Percentiles rank a stretch among this genome's conserved stretches.
phyloP scores from a whole-genome alignment of 306 rosid species.

The Betula pendula region DNA sequence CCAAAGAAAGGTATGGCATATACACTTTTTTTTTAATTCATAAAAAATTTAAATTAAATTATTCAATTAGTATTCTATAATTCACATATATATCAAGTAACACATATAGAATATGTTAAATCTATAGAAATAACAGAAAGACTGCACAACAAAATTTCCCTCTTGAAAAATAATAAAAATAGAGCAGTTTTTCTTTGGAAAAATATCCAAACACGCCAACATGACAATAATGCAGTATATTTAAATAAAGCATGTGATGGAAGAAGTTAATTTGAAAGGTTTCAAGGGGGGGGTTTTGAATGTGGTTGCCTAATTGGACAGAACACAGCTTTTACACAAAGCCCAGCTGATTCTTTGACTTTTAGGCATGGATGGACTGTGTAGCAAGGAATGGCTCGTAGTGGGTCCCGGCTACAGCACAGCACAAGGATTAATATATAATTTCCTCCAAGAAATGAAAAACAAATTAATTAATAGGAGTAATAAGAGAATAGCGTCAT shows the following conservation, averaged over 20 bases:
- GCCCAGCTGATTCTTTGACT: constrained; percentile 65
- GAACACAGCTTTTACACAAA: constrained; percentile 58
- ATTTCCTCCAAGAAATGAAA: constrained; percentile 9
- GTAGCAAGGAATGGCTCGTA: constrained; percentile 27
- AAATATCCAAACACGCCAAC: not conserved
- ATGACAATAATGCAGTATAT: constrained; percentile 1
- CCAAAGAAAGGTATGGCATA: too few relatives aligned
- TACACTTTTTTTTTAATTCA: too few relatives aligned
- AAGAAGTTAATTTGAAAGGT: not conserved
- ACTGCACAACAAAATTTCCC: too few relatives aligned
- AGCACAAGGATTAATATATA: constrained; percentile 16
- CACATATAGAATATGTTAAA: too few relatives aligned
- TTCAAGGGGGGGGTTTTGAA: not conserved
- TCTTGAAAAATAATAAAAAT: too few relatives aligned
- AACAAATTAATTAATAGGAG: not conserved
- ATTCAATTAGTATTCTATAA: too few relatives aligned
- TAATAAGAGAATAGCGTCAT: constrained; percentile 11
- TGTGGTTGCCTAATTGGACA: constrained; percentile 47
- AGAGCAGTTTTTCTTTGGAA: too few relatives aligned
- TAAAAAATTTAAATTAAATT: too few relatives aligned
- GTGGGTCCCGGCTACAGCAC: constrained; percentile 45
- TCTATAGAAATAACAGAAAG: too few relatives aligned
- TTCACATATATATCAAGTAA: too few relatives aligned
- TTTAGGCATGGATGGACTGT: constrained; percentile 25
- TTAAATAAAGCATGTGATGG: not conserved